Conservation (phyloP, 2,329 filamentous ascomycete species). For the Aureobasidium sp. region DNA sequence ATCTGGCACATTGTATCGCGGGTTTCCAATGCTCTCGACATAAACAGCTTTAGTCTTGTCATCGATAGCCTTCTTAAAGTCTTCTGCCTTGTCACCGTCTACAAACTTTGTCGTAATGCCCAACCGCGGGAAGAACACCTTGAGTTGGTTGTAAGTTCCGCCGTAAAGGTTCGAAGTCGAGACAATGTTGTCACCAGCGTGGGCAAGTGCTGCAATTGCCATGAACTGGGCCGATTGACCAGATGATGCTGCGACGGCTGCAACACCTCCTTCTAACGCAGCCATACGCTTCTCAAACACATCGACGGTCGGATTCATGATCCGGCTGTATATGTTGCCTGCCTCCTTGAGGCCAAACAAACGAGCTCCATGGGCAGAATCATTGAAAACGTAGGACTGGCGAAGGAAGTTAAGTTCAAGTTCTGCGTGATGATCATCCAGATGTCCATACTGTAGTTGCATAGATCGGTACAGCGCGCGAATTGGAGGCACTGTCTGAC, state of each 20-base stretch:
- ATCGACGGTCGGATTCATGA: slow-evolving; percentile 88
- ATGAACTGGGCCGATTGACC: slow-evolving; percentile 93
- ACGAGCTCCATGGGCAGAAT: slow-evolving; percentile 89
- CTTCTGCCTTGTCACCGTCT: slow-evolving; percentile 68
- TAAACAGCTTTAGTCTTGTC: slow-evolving; percentile 91
- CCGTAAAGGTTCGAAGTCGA: slow-evolving; percentile 87
- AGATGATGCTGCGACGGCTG: slow-evolving; percentile 75
- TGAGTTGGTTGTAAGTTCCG: slow-evolving; percentile 96
- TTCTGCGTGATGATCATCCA: too few species aligned
- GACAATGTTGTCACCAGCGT: slow-evolving; percentile 86
- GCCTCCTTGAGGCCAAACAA: slow-evolving; percentile 95
- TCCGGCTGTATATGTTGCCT: slow-evolving; percentile 95
- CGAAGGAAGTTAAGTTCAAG: background rate
- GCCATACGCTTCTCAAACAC: slow-evolving; percentile 95
- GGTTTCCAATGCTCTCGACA: slow-evolving; percentile 89
- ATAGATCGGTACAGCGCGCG: slow-evolving; percentile 92
- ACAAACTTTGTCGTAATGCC: slow-evolving; percentile 87
- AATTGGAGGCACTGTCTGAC: slow-evolving; percentile 73
- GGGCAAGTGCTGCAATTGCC: slow-evolving; percentile 74
- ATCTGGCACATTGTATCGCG: slow-evolving; percentile 86
- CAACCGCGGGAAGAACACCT: slow-evolving; percentile 79
- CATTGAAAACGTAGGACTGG: slow-evolving; percentile 86
- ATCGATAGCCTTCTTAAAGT: slow-evolving; percentile 77
- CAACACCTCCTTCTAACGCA: slow-evolving; percentile 87
- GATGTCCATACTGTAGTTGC: slow-evolving; percentile 59